phyloP scores from a whole-genome alignment of 192 early-diverging fungal genomes.

The Piromyces finnis region DNA sequence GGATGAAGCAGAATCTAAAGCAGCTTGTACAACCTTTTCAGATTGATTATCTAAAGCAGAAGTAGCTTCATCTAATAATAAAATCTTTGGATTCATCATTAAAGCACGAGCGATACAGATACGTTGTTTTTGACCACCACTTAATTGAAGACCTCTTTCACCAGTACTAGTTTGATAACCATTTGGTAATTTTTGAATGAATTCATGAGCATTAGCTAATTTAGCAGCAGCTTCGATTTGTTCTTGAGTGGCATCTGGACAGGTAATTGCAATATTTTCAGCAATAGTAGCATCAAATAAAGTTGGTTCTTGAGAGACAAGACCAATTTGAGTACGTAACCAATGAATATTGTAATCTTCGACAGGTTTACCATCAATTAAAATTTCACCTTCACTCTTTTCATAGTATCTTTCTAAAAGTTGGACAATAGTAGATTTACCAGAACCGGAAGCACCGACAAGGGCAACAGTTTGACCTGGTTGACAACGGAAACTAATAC shows the following conservation, averaged over 20 bases:
- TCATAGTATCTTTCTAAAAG: slow-evolving; percentile 25
- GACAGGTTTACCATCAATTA: not conserved
- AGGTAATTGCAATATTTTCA: slow-evolving; percentile 50
- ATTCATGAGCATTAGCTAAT: slow-evolving; percentile 1
- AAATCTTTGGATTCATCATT: slow-evolving; percentile 15
- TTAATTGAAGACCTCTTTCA: slow-evolving; percentile 1
- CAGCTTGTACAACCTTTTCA: slow-evolving; percentile 1
- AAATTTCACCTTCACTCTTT: not conserved
- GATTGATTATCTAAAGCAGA: not conserved
- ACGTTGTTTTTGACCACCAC: slow-evolving; percentile 6
- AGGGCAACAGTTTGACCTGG: slow-evolving; percentile 13
- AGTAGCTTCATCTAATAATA: slow-evolving; percentile 26
- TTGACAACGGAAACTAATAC: not conserved
- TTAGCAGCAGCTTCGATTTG: not conserved
- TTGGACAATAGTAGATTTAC: slow-evolving; percentile 44
- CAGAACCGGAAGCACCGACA: slow-evolving; percentile 40
- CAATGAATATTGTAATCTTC: not conserved
- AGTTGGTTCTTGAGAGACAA: slow-evolving; percentile 55
- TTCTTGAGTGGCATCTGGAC: slow-evolving; percentile 8
- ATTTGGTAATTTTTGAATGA: not conserved
- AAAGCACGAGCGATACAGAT: slow-evolving; percentile 2
- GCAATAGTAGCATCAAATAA: slow-evolving; percentile 52
- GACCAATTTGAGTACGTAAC: slow-evolving; percentile 35
- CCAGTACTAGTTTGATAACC: not conserved
- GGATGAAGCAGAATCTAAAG: slow-evolving; percentile 11